Evolutionary conservation across 2,329 filamentous ascomycete species (phyloP), one percentile per base, ranked within the genome.

Genomic region (Epichloe amarillans): DNA sequence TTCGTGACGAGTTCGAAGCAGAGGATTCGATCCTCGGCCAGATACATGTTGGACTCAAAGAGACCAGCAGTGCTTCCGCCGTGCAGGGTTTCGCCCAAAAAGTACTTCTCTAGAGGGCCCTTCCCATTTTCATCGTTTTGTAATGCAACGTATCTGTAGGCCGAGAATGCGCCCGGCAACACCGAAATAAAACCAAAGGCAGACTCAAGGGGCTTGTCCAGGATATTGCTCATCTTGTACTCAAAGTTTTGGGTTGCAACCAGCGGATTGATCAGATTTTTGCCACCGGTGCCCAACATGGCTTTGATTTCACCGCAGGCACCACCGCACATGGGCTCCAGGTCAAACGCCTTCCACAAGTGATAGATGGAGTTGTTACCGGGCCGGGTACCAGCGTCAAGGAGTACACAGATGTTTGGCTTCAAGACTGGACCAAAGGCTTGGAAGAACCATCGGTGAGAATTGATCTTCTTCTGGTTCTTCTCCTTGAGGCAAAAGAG

Each of bases 391-490:
- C 93, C 93, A 1, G 93, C 93, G 69, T 98, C 93, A 57, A 98
- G 80, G 49, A 98, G 77, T 11, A 97, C 91, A 63, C 93, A 97
- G 59, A 98, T 95, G 62, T 97, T 97, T 39, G 93, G 93, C 55
- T 97, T 85, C 43, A 98, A 71, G 3, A 97, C 86, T 21, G 83
- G 80, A 35, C 93, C 93, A 65, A 98, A 98, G 0, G 91, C 93
- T 59, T 94, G 86, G 76, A 98, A 98, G 72, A 98, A 97, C 93
- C 93, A 98, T 65, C 93, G 77, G 67, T 98, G 93, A 0, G 93
- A 97, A 66, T 98, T 98, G 79, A 98, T 98, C 76, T 98, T 98
- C 75, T 98, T 98, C 72, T 96, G 90, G 65, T 98, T 98, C 79
- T 96, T 97, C 65, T 98, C 93, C 73, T 98, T 98, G 54, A 98